Evolutionary conservation across 2,329 filamentous ascomycete species (phyloP), one percentile per base, ranked within the genome.

Genomic region (Pseudopyrenochaeta lycopersici): DNA sequence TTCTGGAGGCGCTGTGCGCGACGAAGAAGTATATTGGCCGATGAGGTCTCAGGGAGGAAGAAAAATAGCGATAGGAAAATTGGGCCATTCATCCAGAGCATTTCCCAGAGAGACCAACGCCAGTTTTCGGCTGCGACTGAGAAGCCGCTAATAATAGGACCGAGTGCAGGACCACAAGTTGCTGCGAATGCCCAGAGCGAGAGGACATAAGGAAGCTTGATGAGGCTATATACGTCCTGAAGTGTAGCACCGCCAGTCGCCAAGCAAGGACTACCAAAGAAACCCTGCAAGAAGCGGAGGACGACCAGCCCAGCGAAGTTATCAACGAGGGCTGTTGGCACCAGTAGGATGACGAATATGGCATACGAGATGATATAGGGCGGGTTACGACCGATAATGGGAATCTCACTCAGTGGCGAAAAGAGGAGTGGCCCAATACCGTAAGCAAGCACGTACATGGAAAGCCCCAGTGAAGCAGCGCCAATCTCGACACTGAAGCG

Each of bases 41-140:
- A 88, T 68, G 94, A 96, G 0, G 92, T 97, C 76, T 96, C 92
- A 1, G 91, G 91, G 1, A 96, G 88, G 31, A 91, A 93, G 77
- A 96, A 92, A 48, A 89, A 90, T 73, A 95, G 91, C 51, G 92
- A 74, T 14, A 90, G 60, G 85, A 89, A 95, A 63, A 90, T 84
- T 38, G 88, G 74, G 3, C 83, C 87, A 31, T 90, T 81, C 27
- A 96, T 72, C 73, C 96, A 96, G 20, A 95, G 80, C 73, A 94
- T 91, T 64, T 96, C 85, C 89, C 90, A 94, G 76, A 94, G 92
- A 0, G 93, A 82, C 90, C 91, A 95, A 58, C 90, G 82, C 91
- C 91, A 95, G 48, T 88, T 88, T 1, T 82, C 77, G 0, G 84
- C 85, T 57, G 92, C 88, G 6, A 85, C 84, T 4, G 92, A 81